Evolutionary conservation across 495 filamentous ascomycete species (phyloP), one percentile per base, ranked within the genome.

Genomic region (Cenococcum geophilum): DNA sequence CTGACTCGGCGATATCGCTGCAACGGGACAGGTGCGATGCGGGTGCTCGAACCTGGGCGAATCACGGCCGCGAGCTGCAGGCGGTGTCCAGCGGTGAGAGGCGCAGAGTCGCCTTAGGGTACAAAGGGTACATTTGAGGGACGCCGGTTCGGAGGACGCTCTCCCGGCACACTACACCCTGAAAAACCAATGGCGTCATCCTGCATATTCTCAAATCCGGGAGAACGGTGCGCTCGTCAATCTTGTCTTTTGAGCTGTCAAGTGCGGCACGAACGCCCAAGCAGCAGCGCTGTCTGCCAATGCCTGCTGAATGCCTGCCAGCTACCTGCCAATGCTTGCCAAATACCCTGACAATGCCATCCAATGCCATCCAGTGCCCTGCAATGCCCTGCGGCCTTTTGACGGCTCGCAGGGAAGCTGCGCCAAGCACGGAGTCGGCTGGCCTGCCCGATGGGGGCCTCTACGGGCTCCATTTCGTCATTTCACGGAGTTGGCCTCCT

Each of bases 191-290:
- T 36, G 32, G 53, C 53, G 53, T 56, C 53, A 56, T 56, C 20
- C 49, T 52, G 49, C 49, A 52, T 45, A 1, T 32, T 11, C 23
- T 56, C 8, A 6, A 37, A 56, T 18, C 53, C 53, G 53, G 53
- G 53, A 56, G 53, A 43, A 32, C 53, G 53, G 53, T 18, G 53
- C 53, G 53, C 34, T 43, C 53, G 53, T 43, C 36, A 37, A 56
- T 56, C 53, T 56, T 56, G 53, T 56, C 53, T 32, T 32, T 56
- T 37, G 53, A 56, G 53, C 53, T 56, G 53, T 56, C 53, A 56
- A 56, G 21, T 22, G 53, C 53, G 32, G 21, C 32, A 18, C 27
- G 36, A 56, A 56, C 53, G 53, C 53, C 53, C 53, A 56, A 56
- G 20, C 10, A 52, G 23, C 21, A 23, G 49, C 25, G 49, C 20